Percentiles rank a stretch among this genome's conserved stretches.
phyloP scores from a whole-genome alignment of 2,329 filamentous ascomycete species.

The Graphiopsis chlorocephala region DNA sequence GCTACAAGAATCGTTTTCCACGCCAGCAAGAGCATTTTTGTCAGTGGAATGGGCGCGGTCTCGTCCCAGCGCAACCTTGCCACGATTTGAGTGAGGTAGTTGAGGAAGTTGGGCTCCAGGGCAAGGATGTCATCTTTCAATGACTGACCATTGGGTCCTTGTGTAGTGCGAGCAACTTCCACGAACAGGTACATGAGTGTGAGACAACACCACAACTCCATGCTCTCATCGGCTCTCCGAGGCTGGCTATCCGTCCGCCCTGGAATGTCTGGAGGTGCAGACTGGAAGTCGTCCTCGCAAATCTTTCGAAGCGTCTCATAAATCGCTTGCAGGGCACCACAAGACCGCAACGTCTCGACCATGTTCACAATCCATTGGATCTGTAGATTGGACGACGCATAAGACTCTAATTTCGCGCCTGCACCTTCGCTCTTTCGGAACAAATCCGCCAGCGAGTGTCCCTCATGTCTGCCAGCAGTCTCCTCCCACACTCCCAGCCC shows the following conservation, averaged over 20 bases:
- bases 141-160: slow-evolving; percentile 24
- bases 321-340: slow-evolving; percentile 40
- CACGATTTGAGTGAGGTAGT: slow-evolving; percentile 65
- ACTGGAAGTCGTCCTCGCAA: slow-evolving; percentile 30
- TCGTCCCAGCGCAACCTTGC: slow-evolving; percentile 56
- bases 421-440: slow-evolving; percentile 25
- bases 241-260: slow-evolving; percentile 28
- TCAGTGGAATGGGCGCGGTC: slow-evolving; percentile 57
- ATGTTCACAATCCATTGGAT: slow-evolving; percentile 46
- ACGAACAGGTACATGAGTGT: slow-evolving; percentile 50
- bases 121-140: slow-evolving; percentile 35
- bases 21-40: slow-evolving; percentile 63
- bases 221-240: slow-evolving; percentile 30
- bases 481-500: slow-evolving; percentile 50
- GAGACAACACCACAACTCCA: slow-evolving; percentile 49
- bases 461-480: slow-evolving; percentile 41
- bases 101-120: slow-evolving; percentile 60
- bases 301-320: slow-evolving; percentile 38
- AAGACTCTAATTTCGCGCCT: slow-evolving; percentile 33
- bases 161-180: slow-evolving; percentile 42
- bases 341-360: slow-evolving; percentile 41
- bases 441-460: slow-evolving; percentile 26
- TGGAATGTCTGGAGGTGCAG: slow-evolving; percentile 20
- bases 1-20: slow-evolving; percentile 89
- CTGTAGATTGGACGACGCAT: slow-evolving; percentile 40